Base-by-base conservation (phyloP, 2,329 filamentous ascomycete species). In the Cladophialophora exuberans region DNA sequence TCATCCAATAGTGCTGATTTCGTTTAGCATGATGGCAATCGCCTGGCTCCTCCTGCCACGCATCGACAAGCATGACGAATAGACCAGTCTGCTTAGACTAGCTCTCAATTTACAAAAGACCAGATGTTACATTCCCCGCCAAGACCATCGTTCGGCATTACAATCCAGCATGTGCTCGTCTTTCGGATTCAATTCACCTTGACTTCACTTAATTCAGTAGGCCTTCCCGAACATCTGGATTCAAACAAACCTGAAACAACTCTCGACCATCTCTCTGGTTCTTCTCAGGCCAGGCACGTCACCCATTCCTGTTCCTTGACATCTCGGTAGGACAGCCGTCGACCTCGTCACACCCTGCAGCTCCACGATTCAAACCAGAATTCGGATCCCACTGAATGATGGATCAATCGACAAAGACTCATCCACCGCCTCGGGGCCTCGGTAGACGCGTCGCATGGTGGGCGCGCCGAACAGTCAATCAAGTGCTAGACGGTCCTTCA, bases 1-100 rank as follows among this genome's bases (percentile, higher is more conserved):
- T 64, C 73, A 76, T 72, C 82, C 82, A 2, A 78, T 84, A 23
- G 82, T 79, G 64, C 72, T 84, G 47, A 79, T 73, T 1, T 65
- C 82, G 53, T 84, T 80, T 68, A 76, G 69, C 1, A 68, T 75
- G 6, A 84, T 85, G 82, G 62, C 78, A 25, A 70, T 66, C 10
- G 77, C 76, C 55, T 84, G 81, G 81, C 65, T 73, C 13, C 67
- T 70, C 3, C 64, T 84, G 65, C 81, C 82, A 1, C 75, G 68
- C 60, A 70, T 77, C 42, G 69, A 67, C 51, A 82, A 82, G 72
- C 72, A 76, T 65, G 72, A 68, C 4, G 78, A 81, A 56, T 81
- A 69, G 64, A 20, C 38, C 26, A 22, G 22, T 22, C 4, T 33
- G 25, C n/a, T n/a, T n/a, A n/a, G n/a, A n/a, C n/a, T n/a, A n/a